These are phyloP conservation scores for Xanthoceras sorbifolium DNA, from an alignment of 345 rosid genomes.

Conservation along the genomic window DNA sequence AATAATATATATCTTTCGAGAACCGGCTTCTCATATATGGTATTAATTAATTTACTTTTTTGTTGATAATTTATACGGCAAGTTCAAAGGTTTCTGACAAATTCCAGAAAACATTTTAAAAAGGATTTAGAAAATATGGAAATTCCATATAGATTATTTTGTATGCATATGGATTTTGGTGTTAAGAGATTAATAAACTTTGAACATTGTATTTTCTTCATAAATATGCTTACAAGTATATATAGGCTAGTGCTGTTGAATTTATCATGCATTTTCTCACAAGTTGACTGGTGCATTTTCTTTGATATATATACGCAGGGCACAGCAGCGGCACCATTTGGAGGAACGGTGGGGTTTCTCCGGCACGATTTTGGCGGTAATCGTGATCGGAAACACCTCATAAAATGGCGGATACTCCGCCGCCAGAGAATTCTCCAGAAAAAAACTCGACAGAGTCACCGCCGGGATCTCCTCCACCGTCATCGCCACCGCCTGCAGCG, in stretches of 20 bases:
- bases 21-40: not conserved
- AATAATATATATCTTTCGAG: too few species aligned
- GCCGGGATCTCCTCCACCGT: constrained; percentile 21
- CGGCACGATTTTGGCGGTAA: not conserved
- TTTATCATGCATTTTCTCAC: too few species aligned
- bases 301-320: too few species aligned
- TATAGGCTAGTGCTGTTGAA: too few species aligned
- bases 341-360: constrained; percentile 31
- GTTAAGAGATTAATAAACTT: not conserved
- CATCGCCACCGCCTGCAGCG: constrained; percentile 11
- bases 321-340: constrained; percentile 8
- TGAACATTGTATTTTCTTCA: not conserved
- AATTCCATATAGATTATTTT: not conserved
- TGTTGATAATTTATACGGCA: not conserved
- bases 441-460: constrained; percentile 14
- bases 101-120: too few species aligned
- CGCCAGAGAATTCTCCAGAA: constrained; percentile 23
- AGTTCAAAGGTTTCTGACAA: too few species aligned
- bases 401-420: constrained; percentile 22
- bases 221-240: too few species aligned
- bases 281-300: too few species aligned
- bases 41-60: not conserved
- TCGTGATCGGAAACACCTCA: constrained; percentile 16
- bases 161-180: not conserved
- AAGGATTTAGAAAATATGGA: too few species aligned